Conservation (phyloP, 2,329 filamentous ascomycete species). For the Xylaria sp. region DNA sequence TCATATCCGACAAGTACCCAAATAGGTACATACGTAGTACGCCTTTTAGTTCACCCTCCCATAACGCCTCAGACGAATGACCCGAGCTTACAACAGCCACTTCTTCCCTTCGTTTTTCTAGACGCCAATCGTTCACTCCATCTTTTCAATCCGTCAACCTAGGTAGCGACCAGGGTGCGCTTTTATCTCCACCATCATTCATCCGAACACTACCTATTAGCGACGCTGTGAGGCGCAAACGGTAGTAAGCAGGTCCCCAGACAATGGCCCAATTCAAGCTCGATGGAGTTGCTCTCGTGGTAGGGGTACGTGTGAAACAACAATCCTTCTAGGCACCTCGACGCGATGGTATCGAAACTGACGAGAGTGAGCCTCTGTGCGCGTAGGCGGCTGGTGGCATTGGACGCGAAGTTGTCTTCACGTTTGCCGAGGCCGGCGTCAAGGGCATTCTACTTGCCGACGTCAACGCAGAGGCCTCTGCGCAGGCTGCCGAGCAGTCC, state of each 20-base stretch:
- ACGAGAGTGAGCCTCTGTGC: not conserved
- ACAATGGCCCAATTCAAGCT: not conserved
- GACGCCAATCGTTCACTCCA: not conserved
- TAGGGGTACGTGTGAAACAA: not conserved
- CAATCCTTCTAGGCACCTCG: not conserved
- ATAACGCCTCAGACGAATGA: not conserved
- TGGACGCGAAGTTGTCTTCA: slow-evolving; percentile 35
- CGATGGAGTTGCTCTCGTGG: not conserved
- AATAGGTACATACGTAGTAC: too few species aligned
- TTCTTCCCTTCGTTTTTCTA: not conserved
- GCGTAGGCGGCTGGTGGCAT: slow-evolving; percentile 37
- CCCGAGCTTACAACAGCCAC: not conserved
- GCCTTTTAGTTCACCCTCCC: too few species aligned
- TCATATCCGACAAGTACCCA: too few species aligned
- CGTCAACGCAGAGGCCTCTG: slow-evolving; percentile 32
- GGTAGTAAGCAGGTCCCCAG: not conserved
- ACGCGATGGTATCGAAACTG: not conserved
- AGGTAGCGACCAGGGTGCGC: not conserved
- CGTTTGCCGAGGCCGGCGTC: slow-evolving; percentile 41
- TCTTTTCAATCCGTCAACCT: not conserved
- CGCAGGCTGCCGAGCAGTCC: slow-evolving; percentile 27
- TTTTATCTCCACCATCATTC: not conserved
- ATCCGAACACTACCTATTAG: not conserved
- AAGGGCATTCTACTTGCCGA: slow-evolving; percentile 41
- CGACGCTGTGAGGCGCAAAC: too few species aligned